These are phyloP conservation scores for Phellopilus nigrolimitatus DNA, from an alignment of 1,284 basidiomycete species.

Conservation along the genomic window DNA sequence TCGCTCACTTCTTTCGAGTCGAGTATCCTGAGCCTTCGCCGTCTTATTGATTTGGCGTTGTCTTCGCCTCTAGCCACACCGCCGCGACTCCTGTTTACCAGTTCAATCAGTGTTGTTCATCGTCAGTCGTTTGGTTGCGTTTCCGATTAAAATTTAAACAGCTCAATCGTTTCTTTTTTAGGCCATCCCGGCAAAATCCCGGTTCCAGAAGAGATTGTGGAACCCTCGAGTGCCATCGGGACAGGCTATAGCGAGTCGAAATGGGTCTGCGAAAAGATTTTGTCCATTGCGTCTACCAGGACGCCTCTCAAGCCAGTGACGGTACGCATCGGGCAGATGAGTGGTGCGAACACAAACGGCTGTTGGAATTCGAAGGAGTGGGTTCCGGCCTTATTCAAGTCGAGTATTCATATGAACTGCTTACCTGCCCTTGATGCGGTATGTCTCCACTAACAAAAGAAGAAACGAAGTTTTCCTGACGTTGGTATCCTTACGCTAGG, in stretches of 20 bases:
- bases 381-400: conserved; percentile 30
- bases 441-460: background rate
- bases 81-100: conserved; percentile 31
- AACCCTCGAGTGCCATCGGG: conserved; percentile 24
- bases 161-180: conserved; percentile 17
- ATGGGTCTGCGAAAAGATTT: conserved; percentile 32
- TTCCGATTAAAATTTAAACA: background rate
- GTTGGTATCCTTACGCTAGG: background rate
- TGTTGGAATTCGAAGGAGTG: conserved; percentile 31
- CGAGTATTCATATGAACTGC: conserved; percentile 16
- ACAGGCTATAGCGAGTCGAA: conserved; percentile 34
- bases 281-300: conserved; percentile 23
- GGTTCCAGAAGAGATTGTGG: conserved; percentile 24
- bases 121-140: conserved; percentile 18
- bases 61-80: conserved; percentile 24
- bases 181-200: conserved; percentile 19
- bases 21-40: conserved; percentile 23
- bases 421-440: conserved; percentile 21
- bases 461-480: background rate
- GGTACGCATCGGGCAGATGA: conserved; percentile 24
- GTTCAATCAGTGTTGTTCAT: conserved; percentile 31
- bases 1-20: conserved; percentile 26
- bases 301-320: conserved; percentile 26
- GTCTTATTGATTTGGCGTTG: conserved; percentile 29
- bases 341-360: conserved; percentile 27